Conservation (phyloP, 805 yeast species). For the Candida saitoana region DNA sequence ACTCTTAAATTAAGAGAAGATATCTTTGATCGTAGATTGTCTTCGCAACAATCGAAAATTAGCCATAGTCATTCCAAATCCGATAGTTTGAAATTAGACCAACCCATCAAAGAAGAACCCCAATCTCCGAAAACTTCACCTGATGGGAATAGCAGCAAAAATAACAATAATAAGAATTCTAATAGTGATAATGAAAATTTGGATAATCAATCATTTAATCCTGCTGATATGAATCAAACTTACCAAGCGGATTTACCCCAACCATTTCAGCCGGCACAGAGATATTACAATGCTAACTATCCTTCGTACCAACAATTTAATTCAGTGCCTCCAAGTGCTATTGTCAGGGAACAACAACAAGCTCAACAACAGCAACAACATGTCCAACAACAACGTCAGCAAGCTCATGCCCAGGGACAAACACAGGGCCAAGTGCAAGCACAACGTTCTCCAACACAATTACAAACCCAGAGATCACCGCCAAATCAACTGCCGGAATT, state of each 20-base stretch:
- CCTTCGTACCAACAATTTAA: conserved; percentile 7
- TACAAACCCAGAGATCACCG: conserved; percentile 8
- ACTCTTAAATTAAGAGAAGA: conserved; percentile 29
- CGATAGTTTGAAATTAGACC: not conserved
- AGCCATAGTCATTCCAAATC: conserved; percentile 2
- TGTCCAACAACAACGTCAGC: not conserved
- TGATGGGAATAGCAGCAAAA: not conserved
- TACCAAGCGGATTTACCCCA: conserved; percentile 6
- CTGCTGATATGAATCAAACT: not conserved
- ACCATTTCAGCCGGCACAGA: conserved; percentile 10
- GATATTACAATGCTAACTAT: conserved; percentile 10
- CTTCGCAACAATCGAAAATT: conserved; percentile 1
- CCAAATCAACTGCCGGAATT: conserved; percentile 14
- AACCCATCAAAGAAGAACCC: conserved; percentile 25
- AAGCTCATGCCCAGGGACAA: conserved; percentile 5
- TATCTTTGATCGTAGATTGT: conserved; percentile 25
- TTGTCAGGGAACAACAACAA: conserved; percentile 4
- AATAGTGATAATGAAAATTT: not conserved
- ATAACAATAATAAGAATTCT: not conserved
- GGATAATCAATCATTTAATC: not conserved
- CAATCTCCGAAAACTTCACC: conserved; percentile 42
- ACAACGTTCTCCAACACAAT: conserved; percentile 3
- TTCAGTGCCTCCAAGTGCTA: conserved; percentile 6
- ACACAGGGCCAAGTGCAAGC: not conserved
- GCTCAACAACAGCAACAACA: conserved; percentile 14